Percentiles rank a stretch among this genome's conserved stretches.
Conservation (phyloP, 495 filamentous ascomycete genomes). For the Penicillium dipodomyicola region DNA sequence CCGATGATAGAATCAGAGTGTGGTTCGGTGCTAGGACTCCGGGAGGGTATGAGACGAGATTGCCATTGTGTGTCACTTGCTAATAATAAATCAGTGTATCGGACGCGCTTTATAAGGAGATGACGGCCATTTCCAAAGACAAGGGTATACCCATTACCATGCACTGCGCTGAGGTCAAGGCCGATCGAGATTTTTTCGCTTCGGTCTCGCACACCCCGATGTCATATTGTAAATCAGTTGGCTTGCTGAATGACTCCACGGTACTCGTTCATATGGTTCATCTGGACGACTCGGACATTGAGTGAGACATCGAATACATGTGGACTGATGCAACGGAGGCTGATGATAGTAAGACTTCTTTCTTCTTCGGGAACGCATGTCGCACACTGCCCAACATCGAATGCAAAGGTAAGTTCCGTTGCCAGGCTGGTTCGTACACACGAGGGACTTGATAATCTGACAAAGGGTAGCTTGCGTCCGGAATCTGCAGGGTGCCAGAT, state of each 20-base stretch:
- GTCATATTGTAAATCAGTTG: conserved; percentile 42
- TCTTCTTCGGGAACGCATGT: conserved; percentile 43
- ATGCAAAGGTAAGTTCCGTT: conserved; percentile 30
- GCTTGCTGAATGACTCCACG: conserved; percentile 37
- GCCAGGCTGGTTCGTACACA: neutral
- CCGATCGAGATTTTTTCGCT: conserved; percentile 42
- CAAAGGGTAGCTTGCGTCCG: conserved; percentile 40
- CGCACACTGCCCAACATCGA: conserved; percentile 51
- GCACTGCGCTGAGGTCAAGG: conserved; percentile 41
- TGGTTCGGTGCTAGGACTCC: conserved; percentile 54
- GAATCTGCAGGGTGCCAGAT: conserved; percentile 46
- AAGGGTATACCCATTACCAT: conserved; percentile 43
- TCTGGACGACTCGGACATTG: conserved; percentile 45
- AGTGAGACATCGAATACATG: neutral
- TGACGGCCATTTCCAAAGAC: conserved; percentile 43
- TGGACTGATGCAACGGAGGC: neutral
- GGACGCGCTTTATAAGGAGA: conserved; percentile 44
- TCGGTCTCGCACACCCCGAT: conserved; percentile 43
- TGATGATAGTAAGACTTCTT: conserved; percentile 20
- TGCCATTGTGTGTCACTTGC: neutral
- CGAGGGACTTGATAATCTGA: neutral
- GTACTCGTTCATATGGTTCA: conserved; percentile 50
- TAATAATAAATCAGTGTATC: conserved; percentile 35
- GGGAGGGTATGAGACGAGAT: conserved; percentile 34
- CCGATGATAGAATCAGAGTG: conserved; percentile 47